Conservation (phyloP, 2,329 filamentous ascomycete genomes). For the Mariannaea sp. region DNA sequence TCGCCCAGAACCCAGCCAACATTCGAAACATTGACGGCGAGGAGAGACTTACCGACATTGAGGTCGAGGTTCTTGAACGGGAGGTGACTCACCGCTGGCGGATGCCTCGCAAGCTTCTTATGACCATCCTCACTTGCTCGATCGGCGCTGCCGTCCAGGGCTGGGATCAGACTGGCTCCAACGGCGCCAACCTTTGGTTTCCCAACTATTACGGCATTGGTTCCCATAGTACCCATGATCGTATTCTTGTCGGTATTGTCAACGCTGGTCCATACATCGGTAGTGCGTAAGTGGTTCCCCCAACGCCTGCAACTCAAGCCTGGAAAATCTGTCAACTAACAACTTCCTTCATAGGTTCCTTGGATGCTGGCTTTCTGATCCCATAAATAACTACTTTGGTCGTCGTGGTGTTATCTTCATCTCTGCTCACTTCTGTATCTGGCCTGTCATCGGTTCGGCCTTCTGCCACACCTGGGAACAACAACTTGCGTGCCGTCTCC, state of each 20-base stretch:
- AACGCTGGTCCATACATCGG: conserved; percentile 61
- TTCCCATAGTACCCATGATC: conserved; percentile 39
- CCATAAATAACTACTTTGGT: conserved; percentile 55
- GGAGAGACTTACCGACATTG: conserved; percentile 51
- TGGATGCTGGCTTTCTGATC: conserved; percentile 70
- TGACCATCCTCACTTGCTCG: conserved; percentile 69
- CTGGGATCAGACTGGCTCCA: conserved; percentile 67
- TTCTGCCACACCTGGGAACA: conserved; percentile 70
- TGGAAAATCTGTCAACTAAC: conserved; percentile 20
- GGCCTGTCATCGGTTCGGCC: conserved; percentile 66
- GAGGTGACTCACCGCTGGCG: conserved; percentile 70
- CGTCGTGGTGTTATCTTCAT: conserved; percentile 68
- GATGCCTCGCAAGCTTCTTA: conserved; percentile 64
- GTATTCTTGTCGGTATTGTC: conserved; percentile 65
- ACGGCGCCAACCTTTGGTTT: conserved; percentile 67
- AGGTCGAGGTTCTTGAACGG: conserved; percentile 54
- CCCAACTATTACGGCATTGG: conserved; percentile 51
- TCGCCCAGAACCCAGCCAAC: conserved; percentile 61
- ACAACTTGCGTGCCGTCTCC: conserved; percentile 68
- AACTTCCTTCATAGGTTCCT: conserved; percentile 42
- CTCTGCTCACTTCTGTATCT: conserved; percentile 72
- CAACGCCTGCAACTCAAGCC: neutral
- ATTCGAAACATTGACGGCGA: conserved; percentile 60
- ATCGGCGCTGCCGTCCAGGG: conserved; percentile 70
- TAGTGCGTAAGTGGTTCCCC: conserved; percentile 45